Conservation (phyloP, 192 early-diverging fungal species). For the Glomus cerebriforme region DNA sequence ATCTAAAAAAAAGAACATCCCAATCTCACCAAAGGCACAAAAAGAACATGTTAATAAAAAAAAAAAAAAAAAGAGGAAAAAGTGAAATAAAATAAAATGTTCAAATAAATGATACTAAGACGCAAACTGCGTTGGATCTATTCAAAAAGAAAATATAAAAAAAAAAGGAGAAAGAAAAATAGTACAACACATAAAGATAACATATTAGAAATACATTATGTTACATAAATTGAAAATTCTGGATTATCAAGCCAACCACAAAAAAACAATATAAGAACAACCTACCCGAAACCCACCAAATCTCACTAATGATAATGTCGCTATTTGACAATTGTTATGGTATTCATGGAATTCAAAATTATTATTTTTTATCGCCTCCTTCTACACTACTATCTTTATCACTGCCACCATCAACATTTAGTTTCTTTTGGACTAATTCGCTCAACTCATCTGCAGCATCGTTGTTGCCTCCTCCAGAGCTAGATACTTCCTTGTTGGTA, state of each 20-base stretch:
- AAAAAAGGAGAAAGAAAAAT: no score
- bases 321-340: neutral
- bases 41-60: no score
- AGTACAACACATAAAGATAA: neutral
- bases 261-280: neutral
- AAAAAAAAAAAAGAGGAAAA: no score
- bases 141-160: neutral
- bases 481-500: neutral
- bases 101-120: neutral
- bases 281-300: neutral
- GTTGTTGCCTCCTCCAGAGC: neutral
- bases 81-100: neutral
- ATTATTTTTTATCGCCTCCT: conserved; percentile 15
- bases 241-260: neutral
- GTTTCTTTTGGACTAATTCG: conserved; percentile 25
- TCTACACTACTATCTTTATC: neutral
- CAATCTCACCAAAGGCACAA: no score
- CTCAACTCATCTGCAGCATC: conserved; percentile 22
- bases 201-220: neutral
- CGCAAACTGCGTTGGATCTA: neutral
- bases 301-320: neutral
- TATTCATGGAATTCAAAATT: neutral
- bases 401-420: conserved; percentile 20
- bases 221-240: neutral
- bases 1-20: neutral